Conservation (phyloP, 2,329 filamentous ascomycete genomes). For the Pseudofabraea citricarpa region DNA sequence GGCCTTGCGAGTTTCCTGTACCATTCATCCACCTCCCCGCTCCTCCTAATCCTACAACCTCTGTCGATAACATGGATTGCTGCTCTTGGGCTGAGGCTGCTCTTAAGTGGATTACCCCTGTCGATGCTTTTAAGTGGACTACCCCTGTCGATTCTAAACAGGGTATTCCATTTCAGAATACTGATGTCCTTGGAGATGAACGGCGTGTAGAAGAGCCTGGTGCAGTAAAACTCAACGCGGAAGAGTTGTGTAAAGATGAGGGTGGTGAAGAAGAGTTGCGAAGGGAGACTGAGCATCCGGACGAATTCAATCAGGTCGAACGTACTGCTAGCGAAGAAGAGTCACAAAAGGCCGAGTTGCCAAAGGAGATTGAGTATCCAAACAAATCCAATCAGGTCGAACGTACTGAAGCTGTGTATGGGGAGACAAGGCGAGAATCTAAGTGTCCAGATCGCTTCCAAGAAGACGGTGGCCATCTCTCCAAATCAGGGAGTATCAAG, state of each 20-base stretch:
- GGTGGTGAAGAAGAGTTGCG: too few relatives aligned
- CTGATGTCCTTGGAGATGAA: slow-evolving; percentile 1
- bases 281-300: too few relatives aligned
- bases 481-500: neutral
- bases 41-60: neutral
- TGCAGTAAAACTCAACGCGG: neutral
- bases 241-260: neutral
- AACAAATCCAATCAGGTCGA: neutral
- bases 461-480: neutral
- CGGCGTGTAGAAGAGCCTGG: neutral
- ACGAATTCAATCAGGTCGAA: too few relatives aligned
- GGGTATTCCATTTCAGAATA: neutral
- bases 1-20: neutral
- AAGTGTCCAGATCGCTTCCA: neutral
- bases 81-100: neutral
- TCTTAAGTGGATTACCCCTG: neutral
- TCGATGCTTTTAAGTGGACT: neutral
- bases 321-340: neutral
- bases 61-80: neutral
- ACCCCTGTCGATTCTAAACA: neutral
- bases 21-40: neutral
- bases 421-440: neutral
- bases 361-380: neutral
- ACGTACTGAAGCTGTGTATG: neutral
- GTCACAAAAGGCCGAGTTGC: neutral